phyloP scores from a whole-genome alignment of 2,329 filamentous ascomycete genomes.

The Hymenoscyphus infarciens region DNA sequence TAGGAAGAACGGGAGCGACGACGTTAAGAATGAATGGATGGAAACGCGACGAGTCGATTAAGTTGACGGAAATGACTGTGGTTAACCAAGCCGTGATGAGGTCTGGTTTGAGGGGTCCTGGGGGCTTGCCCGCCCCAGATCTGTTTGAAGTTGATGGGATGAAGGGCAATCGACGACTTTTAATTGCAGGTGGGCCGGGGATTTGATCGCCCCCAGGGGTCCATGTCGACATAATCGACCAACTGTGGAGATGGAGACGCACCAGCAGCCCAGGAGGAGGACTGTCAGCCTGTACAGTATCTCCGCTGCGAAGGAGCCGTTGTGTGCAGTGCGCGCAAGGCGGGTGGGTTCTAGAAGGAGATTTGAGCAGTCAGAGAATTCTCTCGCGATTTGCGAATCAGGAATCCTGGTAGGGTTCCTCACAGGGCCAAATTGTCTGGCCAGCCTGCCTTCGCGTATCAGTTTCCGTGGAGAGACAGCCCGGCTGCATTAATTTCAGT shows the following conservation, averaged over 20 bases:
- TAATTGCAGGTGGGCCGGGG: constrained; percentile 32
- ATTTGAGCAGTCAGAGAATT: background rate
- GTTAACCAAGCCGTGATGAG: constrained; percentile 5
- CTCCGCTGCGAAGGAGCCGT: constrained; percentile 6
- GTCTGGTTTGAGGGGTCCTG: constrained; percentile 3
- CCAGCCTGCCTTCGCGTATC: background rate
- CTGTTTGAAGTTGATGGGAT: constrained; percentile 53
- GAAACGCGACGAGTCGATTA: constrained; percentile 5
- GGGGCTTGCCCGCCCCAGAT: constrained; percentile 19
- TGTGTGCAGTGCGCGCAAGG: background rate
- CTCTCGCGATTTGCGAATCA: background rate
- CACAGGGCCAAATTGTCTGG: background rate
- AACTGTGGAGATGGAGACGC: constrained; percentile 22
- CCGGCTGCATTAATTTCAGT: background rate
- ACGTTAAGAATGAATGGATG: constrained; percentile 17
- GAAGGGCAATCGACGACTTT: constrained; percentile 37
- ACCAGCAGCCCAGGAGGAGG: background rate
- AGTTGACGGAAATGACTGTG: constrained; percentile 10
- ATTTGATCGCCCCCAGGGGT: constrained; percentile 43
- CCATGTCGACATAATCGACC: constrained; percentile 14
- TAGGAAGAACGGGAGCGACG: constrained; percentile 14
- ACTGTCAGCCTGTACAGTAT: constrained; percentile 10
- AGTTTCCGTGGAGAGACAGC: background rate
- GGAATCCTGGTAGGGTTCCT: background rate
- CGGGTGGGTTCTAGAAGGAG: background rate